These are phyloP conservation scores for Entrophospora sp. DNA, from an alignment of 192 early-diverging fungal species.

Conservation along the genomic window DNA sequence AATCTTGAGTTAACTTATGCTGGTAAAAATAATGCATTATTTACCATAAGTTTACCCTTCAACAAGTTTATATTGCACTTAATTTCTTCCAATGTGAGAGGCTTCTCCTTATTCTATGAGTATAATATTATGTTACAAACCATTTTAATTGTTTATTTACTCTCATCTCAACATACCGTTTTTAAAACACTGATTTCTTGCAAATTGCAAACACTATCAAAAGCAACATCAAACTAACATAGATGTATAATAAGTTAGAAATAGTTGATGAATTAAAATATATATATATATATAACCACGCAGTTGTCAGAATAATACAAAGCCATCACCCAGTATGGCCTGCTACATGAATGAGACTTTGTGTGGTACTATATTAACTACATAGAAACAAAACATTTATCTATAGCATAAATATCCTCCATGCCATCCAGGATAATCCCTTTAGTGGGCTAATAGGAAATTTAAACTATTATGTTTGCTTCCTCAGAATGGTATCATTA, in stretches of 20 bases:
- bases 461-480: not conserved
- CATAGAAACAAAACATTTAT: not conserved
- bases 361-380: not conserved
- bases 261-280: constrained; percentile 1
- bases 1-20: not conserved
- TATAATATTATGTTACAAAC: not conserved
- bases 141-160: not conserved
- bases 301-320: not conserved
- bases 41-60: not conserved
- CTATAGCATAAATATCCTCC: constrained; percentile 2
- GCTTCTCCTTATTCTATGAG: not conserved
- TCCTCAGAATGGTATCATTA: not conserved
- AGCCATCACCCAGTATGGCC: not conserved
- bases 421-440: not conserved
- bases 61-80: not conserved
- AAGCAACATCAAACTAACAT: not conserved
- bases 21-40: not conserved
- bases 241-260: constrained; percentile 8
- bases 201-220: constrained; percentile 6
- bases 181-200: not conserved
- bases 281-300: not conserved
- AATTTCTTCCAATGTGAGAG: not conserved
- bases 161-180: not conserved
- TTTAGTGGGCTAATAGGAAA: not conserved
- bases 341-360: constrained; percentile 1